Conservation (phyloP, 2,329 filamentous ascomycete genomes). For the Aspergillus nomiae region DNA sequence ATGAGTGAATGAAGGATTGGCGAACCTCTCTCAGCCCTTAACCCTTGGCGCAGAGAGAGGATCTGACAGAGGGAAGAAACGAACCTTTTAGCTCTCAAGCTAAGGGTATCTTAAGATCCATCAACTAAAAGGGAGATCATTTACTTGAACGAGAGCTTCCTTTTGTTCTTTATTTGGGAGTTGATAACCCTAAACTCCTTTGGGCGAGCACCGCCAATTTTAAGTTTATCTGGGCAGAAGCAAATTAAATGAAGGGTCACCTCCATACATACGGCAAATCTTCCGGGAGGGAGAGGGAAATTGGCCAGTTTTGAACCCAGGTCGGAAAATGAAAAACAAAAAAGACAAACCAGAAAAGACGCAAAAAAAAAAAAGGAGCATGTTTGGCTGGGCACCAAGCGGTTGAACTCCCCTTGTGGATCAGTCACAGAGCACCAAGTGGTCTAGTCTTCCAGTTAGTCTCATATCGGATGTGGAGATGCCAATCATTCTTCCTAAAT, state of each 20-base stretch:
- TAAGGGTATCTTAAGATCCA: constrained; percentile 7
- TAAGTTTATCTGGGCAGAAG: neutral
- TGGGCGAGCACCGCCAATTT: neutral
- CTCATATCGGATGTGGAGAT: constrained; percentile 8
- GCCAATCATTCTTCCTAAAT: constrained; percentile 4
- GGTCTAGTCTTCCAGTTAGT: constrained; percentile 7
- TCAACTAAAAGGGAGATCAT: constrained; percentile 2
- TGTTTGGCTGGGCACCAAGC: neutral
- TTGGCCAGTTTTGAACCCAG: neutral
- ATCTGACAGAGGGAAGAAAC: constrained; percentile 9
- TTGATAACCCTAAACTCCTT: neutral
- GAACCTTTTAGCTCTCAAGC: constrained; percentile 6
- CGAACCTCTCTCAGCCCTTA: constrained; percentile 7
- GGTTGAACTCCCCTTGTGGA: constrained; percentile 4
- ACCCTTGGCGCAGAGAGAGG: constrained; percentile 7
- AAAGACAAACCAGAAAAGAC: neutral
- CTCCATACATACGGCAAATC: neutral
- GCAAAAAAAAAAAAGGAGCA: neutral
- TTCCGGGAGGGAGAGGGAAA: neutral
- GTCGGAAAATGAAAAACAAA: neutral
- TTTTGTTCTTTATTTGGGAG: neutral
- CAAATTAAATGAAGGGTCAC: neutral
- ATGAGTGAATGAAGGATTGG: constrained; percentile 4
- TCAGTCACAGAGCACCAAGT: constrained; percentile 13
- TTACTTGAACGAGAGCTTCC: neutral